A percentile compares a stretch with the other conserved stretches of the same genome.
Conservation (phyloP, 164 flowering plant species). For the Vitis labrusca region DNA sequence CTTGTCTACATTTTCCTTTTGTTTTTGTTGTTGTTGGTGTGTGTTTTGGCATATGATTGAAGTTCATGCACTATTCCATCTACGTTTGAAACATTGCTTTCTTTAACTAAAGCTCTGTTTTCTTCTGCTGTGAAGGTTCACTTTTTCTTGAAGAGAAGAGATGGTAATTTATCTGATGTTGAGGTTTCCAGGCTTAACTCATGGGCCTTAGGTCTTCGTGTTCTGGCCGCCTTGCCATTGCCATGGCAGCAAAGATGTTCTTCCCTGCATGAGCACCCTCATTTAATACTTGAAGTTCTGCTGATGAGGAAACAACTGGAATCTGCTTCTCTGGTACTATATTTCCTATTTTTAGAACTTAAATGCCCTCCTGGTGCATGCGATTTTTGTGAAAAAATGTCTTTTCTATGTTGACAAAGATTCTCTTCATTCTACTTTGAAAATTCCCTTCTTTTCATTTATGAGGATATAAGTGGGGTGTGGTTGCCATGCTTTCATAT, state of each 20-base stretch:
- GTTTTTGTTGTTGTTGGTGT: background rate
- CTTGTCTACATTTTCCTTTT: background rate
- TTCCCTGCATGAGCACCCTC: constrained; percentile 94
- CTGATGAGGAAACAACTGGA: constrained; percentile 97
- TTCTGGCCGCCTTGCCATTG: constrained; percentile 87
- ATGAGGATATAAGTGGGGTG: background rate
- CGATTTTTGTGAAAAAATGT: too few relatives aligned
- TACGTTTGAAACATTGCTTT: background rate
- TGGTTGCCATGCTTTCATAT: background rate
- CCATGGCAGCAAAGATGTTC: constrained; percentile 99
- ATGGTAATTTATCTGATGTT: constrained; percentile 77
- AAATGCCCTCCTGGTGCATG: too few relatives aligned
- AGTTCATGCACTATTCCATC: background rate
- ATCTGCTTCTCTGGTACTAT: constrained; percentile 86
- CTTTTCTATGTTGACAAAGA: too few relatives aligned
- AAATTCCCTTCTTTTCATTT: background rate
- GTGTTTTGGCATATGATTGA: background rate
- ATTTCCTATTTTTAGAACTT: background rate
- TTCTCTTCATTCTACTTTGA: too few relatives aligned
- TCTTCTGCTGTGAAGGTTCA: constrained; percentile 68
- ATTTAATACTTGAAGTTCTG: constrained; percentile 88
- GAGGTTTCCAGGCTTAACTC: constrained; percentile 86
- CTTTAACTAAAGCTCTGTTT: constrained; percentile 1
- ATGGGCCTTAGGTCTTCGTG: constrained; percentile 99
- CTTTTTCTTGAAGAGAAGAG: constrained; percentile 92